phyloP scores from a whole-genome alignment of 345 rosid genomes.

The Mangifera indica region DNA sequence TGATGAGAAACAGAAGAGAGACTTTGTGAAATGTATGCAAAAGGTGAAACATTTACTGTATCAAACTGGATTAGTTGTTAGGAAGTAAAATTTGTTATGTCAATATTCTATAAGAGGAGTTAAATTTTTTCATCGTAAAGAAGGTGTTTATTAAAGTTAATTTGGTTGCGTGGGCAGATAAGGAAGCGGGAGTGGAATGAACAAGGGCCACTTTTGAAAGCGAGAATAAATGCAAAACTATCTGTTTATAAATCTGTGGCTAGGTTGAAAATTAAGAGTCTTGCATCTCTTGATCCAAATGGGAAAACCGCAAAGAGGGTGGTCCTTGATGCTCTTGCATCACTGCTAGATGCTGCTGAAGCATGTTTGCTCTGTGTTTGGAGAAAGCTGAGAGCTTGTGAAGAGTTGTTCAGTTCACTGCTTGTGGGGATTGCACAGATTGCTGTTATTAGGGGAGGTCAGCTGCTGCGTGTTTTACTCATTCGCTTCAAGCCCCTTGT shows the following conservation, averaged over 20 bases:
- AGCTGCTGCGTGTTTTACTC: constrained; percentile 89
- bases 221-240: constrained; percentile 77
- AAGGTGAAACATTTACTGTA: no score
- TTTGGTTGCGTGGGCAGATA: constrained; percentile 50
- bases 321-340: constrained; percentile 84
- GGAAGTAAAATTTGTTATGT: no score
- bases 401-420: constrained; percentile 78
- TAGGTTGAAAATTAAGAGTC: constrained; percentile 71
- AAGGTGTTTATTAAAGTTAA: constrained; percentile 12
- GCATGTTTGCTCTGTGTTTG: constrained; percentile 88
- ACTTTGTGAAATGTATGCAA: no score
- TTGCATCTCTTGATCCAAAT: constrained; percentile 75
- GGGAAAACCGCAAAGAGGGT: constrained; percentile 83
- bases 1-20: not conserved
- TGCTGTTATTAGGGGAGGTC: constrained; percentile 89
- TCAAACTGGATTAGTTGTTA: no score
- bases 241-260: constrained; percentile 84
- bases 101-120: no score
- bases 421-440: constrained; percentile 83
- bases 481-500: constrained; percentile 93
- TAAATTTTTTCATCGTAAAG: not conserved
- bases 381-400: constrained; percentile 88
- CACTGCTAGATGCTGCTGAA: constrained; percentile 87
- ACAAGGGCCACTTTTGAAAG: constrained; percentile 75
- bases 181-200: constrained; percentile 94